A percentile compares a stretch with the other conserved stretches of the same genome.
Evolutionary conservation across 2,329 filamentous ascomycete genomes (phyloP).

Genomic region (Colletotrichum phormii): DNA sequence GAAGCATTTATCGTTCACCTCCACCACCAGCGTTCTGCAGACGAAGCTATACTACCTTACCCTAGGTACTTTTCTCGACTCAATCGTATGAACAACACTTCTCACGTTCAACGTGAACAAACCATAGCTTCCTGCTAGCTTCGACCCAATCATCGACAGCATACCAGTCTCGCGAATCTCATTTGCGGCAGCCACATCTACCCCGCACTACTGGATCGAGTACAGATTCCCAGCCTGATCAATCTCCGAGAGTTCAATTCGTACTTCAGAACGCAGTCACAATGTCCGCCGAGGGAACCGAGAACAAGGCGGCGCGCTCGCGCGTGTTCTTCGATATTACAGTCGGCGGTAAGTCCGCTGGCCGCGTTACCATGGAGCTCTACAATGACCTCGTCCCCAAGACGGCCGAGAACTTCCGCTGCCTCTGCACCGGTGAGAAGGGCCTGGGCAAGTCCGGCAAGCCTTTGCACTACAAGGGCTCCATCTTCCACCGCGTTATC

Average conservation of each 20-base stretch:
- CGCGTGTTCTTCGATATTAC: constrained; percentile 95
- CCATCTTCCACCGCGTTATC: constrained; percentile 94
- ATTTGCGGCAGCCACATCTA: not conserved
- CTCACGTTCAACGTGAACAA: not conserved
- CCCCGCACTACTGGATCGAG: not conserved
- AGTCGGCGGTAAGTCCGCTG: constrained; percentile 78
- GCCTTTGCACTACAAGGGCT: constrained; percentile 93
- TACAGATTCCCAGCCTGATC: not conserved
- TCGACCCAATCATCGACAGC: not conserved
- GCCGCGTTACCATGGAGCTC: constrained; percentile 89
- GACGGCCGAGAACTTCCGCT: constrained; percentile 96
- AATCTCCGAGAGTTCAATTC: not conserved
- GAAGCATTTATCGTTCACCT: constrained; percentile 8
- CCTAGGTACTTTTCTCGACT: not conserved
- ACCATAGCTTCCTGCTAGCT: not conserved
- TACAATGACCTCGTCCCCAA: constrained; percentile 84
- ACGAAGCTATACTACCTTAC: not conserved
- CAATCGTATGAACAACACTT: not conserved
- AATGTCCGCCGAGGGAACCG: constrained; percentile 27
- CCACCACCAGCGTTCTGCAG: not conserved
- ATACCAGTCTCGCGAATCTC: not conserved
- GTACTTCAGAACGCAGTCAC: constrained; percentile 1
- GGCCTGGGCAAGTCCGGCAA: constrained; percentile 84
- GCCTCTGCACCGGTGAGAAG: constrained; percentile 95
- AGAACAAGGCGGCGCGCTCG: constrained; percentile 67